Base-by-base conservation (phyloP, 2,329 filamentous ascomycete species). In the Talaromyces sp. region DNA sequence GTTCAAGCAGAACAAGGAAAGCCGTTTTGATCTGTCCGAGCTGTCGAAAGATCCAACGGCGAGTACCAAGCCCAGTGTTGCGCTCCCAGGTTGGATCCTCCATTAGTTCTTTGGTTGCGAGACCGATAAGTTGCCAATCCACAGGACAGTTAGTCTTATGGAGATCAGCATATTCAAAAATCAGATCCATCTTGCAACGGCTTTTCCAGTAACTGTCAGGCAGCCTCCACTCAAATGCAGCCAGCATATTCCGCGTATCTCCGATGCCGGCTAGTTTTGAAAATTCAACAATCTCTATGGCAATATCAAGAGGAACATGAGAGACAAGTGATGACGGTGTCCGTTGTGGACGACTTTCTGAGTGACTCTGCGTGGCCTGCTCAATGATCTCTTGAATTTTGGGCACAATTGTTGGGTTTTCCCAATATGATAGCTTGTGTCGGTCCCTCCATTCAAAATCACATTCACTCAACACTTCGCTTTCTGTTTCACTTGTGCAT, bases 91-190 rank as follows among this genome's bases (percentile, higher is more conserved):
- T 6, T 22, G 45, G 51, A 50, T 57, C 54, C 54, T 53, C 51
- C 46, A 59, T 40, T 21, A 61, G 10, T 51, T 48, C 53, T 48
- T 59, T 36, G 31, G 57, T 56, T 52, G 41, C 41, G 19, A 61
- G 59, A 31, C 43, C 56, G 43, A 61, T 54, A 33, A 59, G 15
- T 48, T 61, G 59, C 59, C 56, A 61, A 33, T 61, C 57, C 19
- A 61, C 59, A 8, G 35, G 35, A 36, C 21, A n/a, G 19, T 56
- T 39, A 3, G 41, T 39, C 10, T 59, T 54, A 5, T 52, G 25
- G 8, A 58, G 59, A 58, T 60, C 59, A 25, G 36, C 55, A 50
- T 58, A 60, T 58, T 60, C 59, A 55, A 60, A 58, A 36, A 60
- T 58, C 36, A 60, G 19, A 40, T 60, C 56, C 52, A 46, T 60